A percentile compares a stretch with the other conserved stretches of the same genome.
Conservation (phyloP, 768 basidiomycete genomes). For the Auricularia sp. region DNA sequence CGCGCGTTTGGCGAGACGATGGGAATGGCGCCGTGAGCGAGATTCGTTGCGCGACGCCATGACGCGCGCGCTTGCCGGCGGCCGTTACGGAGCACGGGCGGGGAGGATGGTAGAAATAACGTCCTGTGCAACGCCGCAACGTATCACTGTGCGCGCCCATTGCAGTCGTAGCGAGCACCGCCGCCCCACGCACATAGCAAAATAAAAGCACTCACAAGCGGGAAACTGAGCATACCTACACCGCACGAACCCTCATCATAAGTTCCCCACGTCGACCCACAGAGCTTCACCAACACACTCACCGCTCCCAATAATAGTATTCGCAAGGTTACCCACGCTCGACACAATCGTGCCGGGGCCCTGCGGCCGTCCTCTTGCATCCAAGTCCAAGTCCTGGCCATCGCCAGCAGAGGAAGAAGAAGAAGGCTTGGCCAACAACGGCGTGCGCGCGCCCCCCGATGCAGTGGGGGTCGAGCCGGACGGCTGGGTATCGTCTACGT, state of each 20-base stretch:
- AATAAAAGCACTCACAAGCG: constrained; percentile 42
- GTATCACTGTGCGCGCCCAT: too few species aligned
- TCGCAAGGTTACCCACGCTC: constrained; percentile 70
- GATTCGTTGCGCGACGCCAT: too few species aligned
- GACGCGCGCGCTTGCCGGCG: too few species aligned
- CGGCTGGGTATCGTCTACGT: too few species aligned
- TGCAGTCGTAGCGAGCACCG: too few species aligned
- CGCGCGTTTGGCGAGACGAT: too few species aligned
- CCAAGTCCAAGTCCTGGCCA: constrained; percentile 20
- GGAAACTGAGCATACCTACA: constrained; percentile 81
- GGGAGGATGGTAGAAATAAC: too few species aligned
- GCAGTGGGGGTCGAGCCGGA: too few species aligned
- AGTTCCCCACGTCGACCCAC: not conserved
- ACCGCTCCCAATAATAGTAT: constrained; percentile 91
- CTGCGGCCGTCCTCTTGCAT: constrained; percentile 19
- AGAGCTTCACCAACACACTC: constrained; percentile 16
- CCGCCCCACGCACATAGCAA: too few species aligned
- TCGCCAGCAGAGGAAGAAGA: constrained; percentile 32
- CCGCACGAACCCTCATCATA: not conserved
- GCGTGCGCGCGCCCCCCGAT: not conserved
- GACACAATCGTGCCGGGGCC: constrained; percentile 64
- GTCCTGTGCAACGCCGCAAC: too few species aligned
- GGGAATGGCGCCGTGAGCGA: too few species aligned
- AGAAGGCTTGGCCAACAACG: constrained; percentile 20
- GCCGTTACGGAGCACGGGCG: too few species aligned